Conservation (phyloP, 352 stramenopile species). For the Pythium scleroteichum region DNA sequence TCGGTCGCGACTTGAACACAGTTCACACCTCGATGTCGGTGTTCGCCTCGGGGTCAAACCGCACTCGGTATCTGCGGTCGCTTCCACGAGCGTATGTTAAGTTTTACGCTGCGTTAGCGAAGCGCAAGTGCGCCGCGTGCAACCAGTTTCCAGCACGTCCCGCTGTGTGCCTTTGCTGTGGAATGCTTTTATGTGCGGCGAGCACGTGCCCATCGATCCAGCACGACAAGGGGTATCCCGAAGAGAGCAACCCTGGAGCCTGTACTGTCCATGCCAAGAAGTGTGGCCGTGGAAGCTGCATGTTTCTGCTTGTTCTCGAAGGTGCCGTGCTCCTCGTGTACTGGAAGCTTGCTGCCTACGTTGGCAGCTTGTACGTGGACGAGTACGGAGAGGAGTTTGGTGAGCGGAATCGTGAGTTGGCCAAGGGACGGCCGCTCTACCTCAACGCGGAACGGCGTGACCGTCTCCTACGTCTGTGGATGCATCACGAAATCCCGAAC, state of each 20-base stretch:
- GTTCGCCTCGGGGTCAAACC: constrained; percentile 59
- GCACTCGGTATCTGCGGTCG: constrained; percentile 70
- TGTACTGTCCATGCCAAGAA: constrained; percentile 87
- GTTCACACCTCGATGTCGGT: constrained; percentile 79
- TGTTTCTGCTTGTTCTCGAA: constrained; percentile 85
- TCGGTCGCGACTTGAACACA: constrained; percentile 72
- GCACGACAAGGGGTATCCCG: constrained; percentile 68
- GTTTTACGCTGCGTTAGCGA: constrained; percentile 84
- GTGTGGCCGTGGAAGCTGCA: constrained; percentile 74
- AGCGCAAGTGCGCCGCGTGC: constrained; percentile 73
- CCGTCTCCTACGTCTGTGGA: constrained; percentile 73
- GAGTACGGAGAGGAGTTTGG: constrained; percentile 89
- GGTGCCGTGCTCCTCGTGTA: constrained; percentile 84
- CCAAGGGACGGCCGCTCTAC: constrained; percentile 81
- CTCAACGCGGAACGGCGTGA: constrained; percentile 72
- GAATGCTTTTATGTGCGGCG: constrained; percentile 75
- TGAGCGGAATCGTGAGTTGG: constrained; percentile 78
- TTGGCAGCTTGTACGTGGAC: constrained; percentile 84
- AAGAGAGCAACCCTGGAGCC: constrained; percentile 79
- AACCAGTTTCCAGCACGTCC: constrained; percentile 79
- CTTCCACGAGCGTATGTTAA: constrained; percentile 80
- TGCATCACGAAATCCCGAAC: constrained; percentile 81
- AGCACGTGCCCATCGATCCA: constrained; percentile 81
- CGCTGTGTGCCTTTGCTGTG: constrained; percentile 85
- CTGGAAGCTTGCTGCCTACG: constrained; percentile 84